Evolutionary conservation across 208 protist species (phyloP), one percentile per base, ranked within the genome.

Genomic region (Acanthamoeba culbertsoni): DNA sequence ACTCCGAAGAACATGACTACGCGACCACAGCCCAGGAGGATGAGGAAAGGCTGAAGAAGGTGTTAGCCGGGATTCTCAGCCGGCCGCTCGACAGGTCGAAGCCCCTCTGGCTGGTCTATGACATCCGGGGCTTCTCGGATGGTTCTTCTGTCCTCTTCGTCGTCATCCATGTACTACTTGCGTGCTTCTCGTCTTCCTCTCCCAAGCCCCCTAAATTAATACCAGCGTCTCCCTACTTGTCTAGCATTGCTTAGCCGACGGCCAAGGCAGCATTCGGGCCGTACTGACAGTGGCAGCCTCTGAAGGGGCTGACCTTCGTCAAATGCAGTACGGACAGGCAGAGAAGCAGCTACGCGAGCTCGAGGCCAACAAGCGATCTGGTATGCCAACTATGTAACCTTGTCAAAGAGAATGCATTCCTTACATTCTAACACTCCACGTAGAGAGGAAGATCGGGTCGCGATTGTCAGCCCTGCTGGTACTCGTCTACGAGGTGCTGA

Each of bases 341-440:
- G 68, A 79, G 68, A 79, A 48, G 42, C 68, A 79, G 40, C 68
- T 79, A 14, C 68, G 42, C 40, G 68, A 79, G 42, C 68, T 79
- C 18, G 42, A 51, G 1, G 33, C 12, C 12, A 77, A 0, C 18
- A 6, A 75, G 31, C 8, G 20, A 0, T n/a, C n/a, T n/a, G n/a
- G n/a, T n/a, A n/a, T n/a, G n/a, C n/a, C n/a, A n/a, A n/a, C n/a
- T n/a, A n/a, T n/a, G n/a, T n/a, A n/a, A n/a, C n/a, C n/a, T n/a
- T n/a, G n/a, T n/a, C n/a, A n/a, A n/a, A n/a, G n/a, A n/a, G n/a
- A n/a, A n/a, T n/a, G n/a, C n/a, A n/a, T n/a, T n/a, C n/a, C n/a
- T n/a, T n/a, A n/a, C n/a, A n/a, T n/a, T n/a, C n/a, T n/a, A n/a
- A n/a, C n/a, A n/a, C n/a, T n/a, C n/a, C n/a, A n/a, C n/a, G n/a